Evolutionary conservation across 2,329 filamentous ascomycete genomes (phyloP).

Genomic region (Ophiostoma ips): DNA sequence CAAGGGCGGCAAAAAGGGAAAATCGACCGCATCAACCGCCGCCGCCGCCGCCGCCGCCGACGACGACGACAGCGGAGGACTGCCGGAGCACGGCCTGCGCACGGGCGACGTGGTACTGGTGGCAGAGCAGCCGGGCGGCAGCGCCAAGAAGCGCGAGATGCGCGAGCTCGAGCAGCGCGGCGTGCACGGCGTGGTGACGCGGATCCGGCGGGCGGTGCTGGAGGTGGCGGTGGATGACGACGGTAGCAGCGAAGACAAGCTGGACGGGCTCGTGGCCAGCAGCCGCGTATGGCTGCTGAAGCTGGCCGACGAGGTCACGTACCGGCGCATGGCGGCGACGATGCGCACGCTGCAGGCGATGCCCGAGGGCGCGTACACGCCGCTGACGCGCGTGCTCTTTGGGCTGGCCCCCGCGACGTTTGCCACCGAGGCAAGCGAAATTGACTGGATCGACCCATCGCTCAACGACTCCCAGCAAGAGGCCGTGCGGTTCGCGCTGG

Average conservation of each 20-base stretch:
- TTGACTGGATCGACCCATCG: conserved; percentile 47
- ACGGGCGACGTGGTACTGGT: conserved; percentile 67
- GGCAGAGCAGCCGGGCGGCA: conserved; percentile 59
- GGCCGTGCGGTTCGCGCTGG: conserved; percentile 68
- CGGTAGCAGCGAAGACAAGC: background rate
- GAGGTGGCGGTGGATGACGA: conserved; percentile 55
- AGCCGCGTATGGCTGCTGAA: conserved; percentile 49
- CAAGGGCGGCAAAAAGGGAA: background rate
- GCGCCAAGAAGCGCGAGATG: conserved; percentile 58
- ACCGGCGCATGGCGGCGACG: conserved; percentile 47
- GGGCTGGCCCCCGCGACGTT: conserved; percentile 38
- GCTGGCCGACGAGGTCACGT: conserved; percentile 54
- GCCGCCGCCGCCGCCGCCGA: background rate
- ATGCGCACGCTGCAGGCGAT: conserved; percentile 48
- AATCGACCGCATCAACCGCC: conserved; percentile 10
- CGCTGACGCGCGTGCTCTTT: conserved; percentile 48
- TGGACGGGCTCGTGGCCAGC: background rate
- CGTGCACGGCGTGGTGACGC: conserved; percentile 55
- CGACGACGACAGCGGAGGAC: conserved; percentile 24
- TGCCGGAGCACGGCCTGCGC: conserved; percentile 63
- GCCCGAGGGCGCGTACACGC: conserved; percentile 42
- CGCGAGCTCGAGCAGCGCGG: conserved; percentile 56
- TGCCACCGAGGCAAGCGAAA: conserved; percentile 21
- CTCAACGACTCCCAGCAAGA: conserved; percentile 55
- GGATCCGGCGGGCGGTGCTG: conserved; percentile 42